Evolutionary conservation across 768 basidiomycete species (phyloP).

Genomic region (Auriscalpium orientale): DNA sequence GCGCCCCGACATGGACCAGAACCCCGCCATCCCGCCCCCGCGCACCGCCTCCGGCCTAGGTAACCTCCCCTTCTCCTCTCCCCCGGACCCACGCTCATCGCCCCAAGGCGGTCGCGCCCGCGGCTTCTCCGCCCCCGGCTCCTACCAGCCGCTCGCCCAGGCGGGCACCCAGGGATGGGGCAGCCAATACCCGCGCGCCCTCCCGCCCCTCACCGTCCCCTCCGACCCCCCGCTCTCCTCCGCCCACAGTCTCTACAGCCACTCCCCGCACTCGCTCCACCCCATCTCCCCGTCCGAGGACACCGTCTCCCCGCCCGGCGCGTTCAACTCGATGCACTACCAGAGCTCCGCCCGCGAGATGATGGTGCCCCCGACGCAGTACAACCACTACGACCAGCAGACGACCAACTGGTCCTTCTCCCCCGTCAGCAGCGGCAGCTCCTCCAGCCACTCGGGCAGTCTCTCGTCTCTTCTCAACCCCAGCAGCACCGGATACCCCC

Average conservation of each 20-base stretch:
- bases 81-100: conserved; percentile 33
- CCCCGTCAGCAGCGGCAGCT: conserved; percentile 39
- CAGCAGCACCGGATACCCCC: conserved; percentile 35
- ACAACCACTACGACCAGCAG: conserved; percentile 54
- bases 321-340: conserved; percentile 32
- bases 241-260: conserved; percentile 52
- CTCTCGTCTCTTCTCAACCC: conserved; percentile 77
- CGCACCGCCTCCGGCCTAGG: conserved; percentile 71
- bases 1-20: conserved; percentile 56
- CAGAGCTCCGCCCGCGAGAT: conserved; percentile 24
- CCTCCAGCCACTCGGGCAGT: conserved; percentile 62
- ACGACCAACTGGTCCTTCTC: conserved; percentile 36
- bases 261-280: conserved; percentile 55
- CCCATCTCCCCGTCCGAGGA: conserved; percentile 68
- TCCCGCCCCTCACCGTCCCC: conserved; percentile 81
- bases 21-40: conserved; percentile 65
- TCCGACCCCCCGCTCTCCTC: conserved; percentile 55
- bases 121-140: conserved; percentile 79
- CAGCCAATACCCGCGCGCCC: conserved; percentile 40
- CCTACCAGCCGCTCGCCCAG: conserved; percentile 66
- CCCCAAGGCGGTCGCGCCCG: conserved; percentile 44
- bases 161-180: conserved; percentile 51
- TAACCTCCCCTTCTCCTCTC: conserved; percentile 56
- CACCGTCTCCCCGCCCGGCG: conserved; percentile 39
- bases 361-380: conserved; percentile 45